Evolutionary conservation across 2,329 filamentous ascomycete species (phyloP), one percentile per base, ranked within the genome.

Genomic region (Penicillium italicum): DNA sequence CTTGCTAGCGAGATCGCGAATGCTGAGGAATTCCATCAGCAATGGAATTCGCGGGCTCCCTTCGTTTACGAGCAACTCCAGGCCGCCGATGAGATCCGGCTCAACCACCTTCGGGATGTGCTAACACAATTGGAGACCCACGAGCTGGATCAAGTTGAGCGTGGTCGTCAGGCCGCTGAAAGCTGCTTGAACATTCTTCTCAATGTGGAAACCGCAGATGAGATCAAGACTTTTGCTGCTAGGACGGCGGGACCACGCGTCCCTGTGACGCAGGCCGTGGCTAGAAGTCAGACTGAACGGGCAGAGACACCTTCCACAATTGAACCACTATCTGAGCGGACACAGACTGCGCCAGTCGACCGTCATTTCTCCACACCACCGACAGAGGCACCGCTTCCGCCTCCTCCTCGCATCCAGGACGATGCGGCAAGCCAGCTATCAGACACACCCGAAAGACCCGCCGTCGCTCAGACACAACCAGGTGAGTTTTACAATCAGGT

Each of bases 31-130:
- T 88, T 91, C n/a, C 84, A 81, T 42, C 83, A 87, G 62, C 89
- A 96, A 70, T 99, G 94, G 94, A 87, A 96, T 53, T 91, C 91
- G 0, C 91, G 96, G 72, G 91, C 94, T 14, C 94, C 94, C 1
- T 97, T 90, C 74, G 88, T 97, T 58, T 97, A 96, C 69, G 94
- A 99, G 75, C 89, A 87, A 58, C 83, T 99, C 26, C 94, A 99
- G 72, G 88, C 90, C 6, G 79, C 95, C 31, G 94, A 99, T 69
- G 94, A 99, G 77, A 87, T 84, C 65, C 85, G 94, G 53, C 79
- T 95, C 63, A 96, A 97, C 72, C 88, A 95, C 68, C 80, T 99
- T 56, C 88, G 93, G 59, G 93, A 97, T 73, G 84, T 90, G 38
- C 82, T 99, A 57, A 97, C 94, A 0, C 92, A 97, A 68, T 89